Evolutionary conservation across 2,329 filamentous ascomycete species (phyloP).

Genomic region (Uncinocarpus reesii): DNA sequence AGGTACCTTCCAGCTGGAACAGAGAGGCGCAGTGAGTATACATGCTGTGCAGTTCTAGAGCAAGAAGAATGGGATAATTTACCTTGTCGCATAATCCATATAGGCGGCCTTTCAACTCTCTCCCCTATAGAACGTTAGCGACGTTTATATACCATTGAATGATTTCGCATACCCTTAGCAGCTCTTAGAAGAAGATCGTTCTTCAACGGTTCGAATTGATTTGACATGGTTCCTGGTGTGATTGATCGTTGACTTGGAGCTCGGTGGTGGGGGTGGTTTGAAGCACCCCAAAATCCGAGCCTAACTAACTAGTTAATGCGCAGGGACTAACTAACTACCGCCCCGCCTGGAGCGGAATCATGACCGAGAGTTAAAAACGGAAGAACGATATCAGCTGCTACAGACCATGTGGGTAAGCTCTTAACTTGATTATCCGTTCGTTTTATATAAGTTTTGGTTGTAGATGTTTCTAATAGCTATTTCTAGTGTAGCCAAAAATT

Average conservation of each 20-base stretch:
- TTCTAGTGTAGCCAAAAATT: too few species aligned
- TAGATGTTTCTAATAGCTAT: too few species aligned
- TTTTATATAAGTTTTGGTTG: too few species aligned
- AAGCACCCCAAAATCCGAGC: neutral
- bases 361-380: too few species aligned
- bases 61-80: constrained; percentile 25
- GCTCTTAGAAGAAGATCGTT: constrained; percentile 88
- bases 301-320: neutral
- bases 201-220: constrained; percentile 65
- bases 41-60: neutral
- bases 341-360: too few species aligned
- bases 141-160: neutral
- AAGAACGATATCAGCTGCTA: too few species aligned
- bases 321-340: too few species aligned
- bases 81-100: constrained; percentile 99
- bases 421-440: too few species aligned
- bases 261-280: neutral
- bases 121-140: constrained; percentile 55
- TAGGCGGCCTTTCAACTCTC: constrained; percentile 80
- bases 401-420: too few species aligned
- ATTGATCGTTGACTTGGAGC: neutral
- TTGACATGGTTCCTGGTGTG: constrained; percentile 14
- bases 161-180: constrained; percentile 58
- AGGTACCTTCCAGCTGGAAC: constrained; percentile 80
- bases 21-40: neutral